phyloP scores from a whole-genome alignment of 164 flowering plant genomes.

The Cinnamomum chago region DNA sequence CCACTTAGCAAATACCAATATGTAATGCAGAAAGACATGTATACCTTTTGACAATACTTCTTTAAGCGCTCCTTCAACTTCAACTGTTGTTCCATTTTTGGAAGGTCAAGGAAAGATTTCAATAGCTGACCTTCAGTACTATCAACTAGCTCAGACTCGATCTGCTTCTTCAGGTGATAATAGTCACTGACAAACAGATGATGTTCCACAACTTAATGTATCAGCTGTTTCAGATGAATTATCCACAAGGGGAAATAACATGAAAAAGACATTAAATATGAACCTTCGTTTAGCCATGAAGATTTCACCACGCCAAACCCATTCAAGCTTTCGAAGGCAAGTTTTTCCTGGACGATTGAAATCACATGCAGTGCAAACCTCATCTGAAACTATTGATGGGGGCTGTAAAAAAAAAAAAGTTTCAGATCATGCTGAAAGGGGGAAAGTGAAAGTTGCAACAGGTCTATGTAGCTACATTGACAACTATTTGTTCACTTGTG shows the following conservation, averaged over 20 bases:
- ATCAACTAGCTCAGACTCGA: conserved; percentile 88
- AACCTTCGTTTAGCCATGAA: conserved; percentile 96
- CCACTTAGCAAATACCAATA: background rate
- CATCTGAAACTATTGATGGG: conserved; percentile 92
- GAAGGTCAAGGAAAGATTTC: conserved; percentile 84
- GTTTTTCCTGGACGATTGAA: conserved; percentile 98
- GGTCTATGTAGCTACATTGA: background rate
- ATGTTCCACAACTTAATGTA: background rate
- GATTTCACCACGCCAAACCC: conserved; percentile 99
- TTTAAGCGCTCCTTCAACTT: conserved; percentile 89
- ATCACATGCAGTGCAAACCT: conserved; percentile 97
- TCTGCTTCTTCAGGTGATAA: conserved; percentile 89
- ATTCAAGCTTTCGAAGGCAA: conserved; percentile 95
- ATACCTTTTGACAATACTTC: conserved; percentile 96
- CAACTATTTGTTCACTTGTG: background rate
- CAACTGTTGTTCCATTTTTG: conserved; percentile 74
- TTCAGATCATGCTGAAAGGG: background rate
- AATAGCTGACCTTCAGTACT: conserved; percentile 42
- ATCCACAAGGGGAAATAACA: background rate
- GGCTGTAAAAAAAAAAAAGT: conserved; percentile 51
- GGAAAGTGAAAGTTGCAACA: background rate
- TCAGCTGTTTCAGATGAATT: conserved; percentile 2
- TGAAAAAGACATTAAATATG: conserved; percentile 10
- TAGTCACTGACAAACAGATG: conserved; percentile 66
- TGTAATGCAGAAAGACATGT: background rate